Conservation (phyloP, 768 basidiomycete genomes). For the Dendrothele bispora region DNA sequence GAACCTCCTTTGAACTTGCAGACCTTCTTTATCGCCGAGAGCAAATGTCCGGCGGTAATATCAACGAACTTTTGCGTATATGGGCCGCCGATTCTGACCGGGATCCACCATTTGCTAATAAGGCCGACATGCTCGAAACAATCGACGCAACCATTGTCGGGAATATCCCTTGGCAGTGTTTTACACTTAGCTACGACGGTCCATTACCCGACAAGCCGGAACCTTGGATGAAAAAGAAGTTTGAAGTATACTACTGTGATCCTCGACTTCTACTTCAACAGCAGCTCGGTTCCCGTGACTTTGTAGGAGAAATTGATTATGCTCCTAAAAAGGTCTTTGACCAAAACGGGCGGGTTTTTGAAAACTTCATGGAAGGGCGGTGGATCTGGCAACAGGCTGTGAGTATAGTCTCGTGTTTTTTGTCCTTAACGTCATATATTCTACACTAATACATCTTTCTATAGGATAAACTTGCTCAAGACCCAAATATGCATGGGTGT, state of each 20-base stretch:
- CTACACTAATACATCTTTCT: neutral
- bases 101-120: conserved; percentile 30
- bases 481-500: conserved; percentile 13
- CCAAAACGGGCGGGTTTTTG: conserved; percentile 13
- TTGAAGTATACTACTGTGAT: conserved; percentile 24
- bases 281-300: conserved; percentile 21
- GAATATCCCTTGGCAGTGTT: conserved; percentile 35
- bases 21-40: conserved; percentile 19
- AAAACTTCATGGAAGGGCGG: conserved; percentile 19
- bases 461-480: conserved; percentile 13
- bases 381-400: conserved; percentile 24
- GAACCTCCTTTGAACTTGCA: too few relatives aligned
- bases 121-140: conserved; percentile 26
- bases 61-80: neutral
- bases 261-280: conserved; percentile 18
- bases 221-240: conserved; percentile 18
- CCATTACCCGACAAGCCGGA: conserved; percentile 2
- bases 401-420: too few relatives aligned
- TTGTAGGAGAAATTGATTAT: conserved; percentile 23
- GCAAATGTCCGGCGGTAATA: conserved; percentile 15
- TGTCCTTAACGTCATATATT: neutral
- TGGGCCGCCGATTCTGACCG: conserved; percentile 11
- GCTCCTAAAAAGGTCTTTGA: conserved; percentile 16
- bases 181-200: conserved; percentile 26
- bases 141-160: conserved; percentile 37